Evolutionary conservation across 2,329 filamentous ascomycete genomes (phyloP).

Genomic region (Cylindrodendrum hubeiense): DNA sequence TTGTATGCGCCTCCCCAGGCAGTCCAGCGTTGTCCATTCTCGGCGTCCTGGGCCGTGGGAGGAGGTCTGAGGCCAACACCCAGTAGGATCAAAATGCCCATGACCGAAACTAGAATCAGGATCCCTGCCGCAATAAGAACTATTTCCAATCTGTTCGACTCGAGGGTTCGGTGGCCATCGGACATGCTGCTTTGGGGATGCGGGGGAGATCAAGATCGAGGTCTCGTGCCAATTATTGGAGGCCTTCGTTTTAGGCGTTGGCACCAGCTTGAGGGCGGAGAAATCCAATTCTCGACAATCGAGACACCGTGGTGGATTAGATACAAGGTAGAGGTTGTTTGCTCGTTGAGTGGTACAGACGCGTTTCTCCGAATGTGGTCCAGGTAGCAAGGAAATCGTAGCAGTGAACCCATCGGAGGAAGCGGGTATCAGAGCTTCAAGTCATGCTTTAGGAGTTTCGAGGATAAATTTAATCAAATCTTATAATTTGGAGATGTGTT

Average conservation of each 20-base stretch:
- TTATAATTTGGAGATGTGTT: neutral
- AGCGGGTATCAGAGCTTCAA: neutral
- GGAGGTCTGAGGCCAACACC: constrained; percentile 40
- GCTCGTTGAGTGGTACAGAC: constrained; percentile 16
- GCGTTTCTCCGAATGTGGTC: constrained; percentile 22
- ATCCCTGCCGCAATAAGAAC: constrained; percentile 49
- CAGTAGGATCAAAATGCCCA: constrained; percentile 49
- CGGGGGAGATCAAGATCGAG: neutral
- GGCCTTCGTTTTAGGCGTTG: neutral
- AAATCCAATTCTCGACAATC: neutral
- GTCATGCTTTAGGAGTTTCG: neutral
- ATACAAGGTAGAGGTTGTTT: constrained; percentile 1
- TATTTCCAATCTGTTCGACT: constrained; percentile 50
- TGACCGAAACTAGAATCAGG: constrained; percentile 48
- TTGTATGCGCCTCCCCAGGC: constrained; percentile 33
- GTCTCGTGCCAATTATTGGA: neutral
- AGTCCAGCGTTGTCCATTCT: constrained; percentile 34
- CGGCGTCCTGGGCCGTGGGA: constrained; percentile 22
- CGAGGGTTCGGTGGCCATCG: constrained; percentile 37
- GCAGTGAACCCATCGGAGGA: neutral
- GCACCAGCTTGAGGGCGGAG: too few species aligned
- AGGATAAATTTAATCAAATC: neutral
- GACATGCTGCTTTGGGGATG: constrained; percentile 36
- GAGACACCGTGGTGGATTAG: neutral
- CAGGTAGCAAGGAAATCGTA: neutral